Conservation (phyloP, 768 basidiomycete species). For the Leccinum rimulosum region DNA sequence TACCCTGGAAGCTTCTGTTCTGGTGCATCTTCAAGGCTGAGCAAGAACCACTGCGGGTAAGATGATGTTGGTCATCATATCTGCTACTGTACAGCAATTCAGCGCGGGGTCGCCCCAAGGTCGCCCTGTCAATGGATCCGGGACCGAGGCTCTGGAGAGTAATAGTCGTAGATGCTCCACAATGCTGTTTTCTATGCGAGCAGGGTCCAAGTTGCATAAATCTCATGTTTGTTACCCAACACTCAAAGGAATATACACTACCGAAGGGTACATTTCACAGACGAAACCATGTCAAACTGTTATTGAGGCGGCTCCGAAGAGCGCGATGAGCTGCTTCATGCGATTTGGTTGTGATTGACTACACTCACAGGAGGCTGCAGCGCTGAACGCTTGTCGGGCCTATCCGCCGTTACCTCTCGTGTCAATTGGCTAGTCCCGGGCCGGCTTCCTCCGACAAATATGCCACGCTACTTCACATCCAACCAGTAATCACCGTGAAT, state of each 20-base stretch:
- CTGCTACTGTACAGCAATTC: background rate
- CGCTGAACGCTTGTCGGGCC: no score
- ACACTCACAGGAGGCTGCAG: background rate
- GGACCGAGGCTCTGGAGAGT: background rate
- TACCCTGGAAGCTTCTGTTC: background rate
- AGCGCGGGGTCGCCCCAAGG: background rate
- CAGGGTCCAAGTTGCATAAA: background rate
- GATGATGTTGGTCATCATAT: background rate
- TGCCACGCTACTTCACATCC: background rate
- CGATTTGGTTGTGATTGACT: background rate
- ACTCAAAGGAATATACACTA: no score
- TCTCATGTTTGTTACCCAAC: no score
- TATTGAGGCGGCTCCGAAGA: background rate
- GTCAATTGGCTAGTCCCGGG: background rate
- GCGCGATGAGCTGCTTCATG: background rate
- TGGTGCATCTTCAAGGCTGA: background rate
- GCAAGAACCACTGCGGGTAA: background rate
- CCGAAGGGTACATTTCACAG: background rate
- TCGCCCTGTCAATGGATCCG: background rate
- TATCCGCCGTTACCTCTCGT: no score
- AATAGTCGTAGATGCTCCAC: background rate
- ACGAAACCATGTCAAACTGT: background rate
- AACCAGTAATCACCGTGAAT: constrained; percentile 17
- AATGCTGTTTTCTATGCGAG: background rate
- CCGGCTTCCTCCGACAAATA: background rate